A percentile compares a stretch with the other conserved stretches of the same genome.
phyloP scores from a whole-genome alignment of 805 yeast genomes.

The Candida stauntonica region DNA sequence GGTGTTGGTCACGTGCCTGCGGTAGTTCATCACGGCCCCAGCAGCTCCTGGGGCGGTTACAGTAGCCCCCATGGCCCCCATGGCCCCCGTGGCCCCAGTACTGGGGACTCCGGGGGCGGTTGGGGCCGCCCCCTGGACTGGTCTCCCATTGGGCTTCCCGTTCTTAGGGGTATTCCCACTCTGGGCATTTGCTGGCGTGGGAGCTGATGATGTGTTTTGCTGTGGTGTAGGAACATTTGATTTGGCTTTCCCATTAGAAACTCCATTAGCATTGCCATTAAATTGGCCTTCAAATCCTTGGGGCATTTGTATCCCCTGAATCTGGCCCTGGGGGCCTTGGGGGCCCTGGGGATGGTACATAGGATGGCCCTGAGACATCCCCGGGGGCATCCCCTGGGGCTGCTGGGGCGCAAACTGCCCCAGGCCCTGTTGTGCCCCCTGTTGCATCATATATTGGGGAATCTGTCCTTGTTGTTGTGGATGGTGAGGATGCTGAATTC shows the following conservation, averaged over 20 bases:
- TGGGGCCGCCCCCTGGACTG: neutral
- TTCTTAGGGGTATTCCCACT: too few species aligned
- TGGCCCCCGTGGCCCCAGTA: neutral
- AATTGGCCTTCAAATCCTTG: too few species aligned
- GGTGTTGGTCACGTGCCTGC: conserved; percentile 41
- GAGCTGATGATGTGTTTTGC: too few species aligned
- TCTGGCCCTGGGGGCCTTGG: too few species aligned
- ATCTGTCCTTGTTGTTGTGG: conserved; percentile 3
- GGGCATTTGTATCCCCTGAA: too few species aligned
- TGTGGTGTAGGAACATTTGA: too few species aligned
- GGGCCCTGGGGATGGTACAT: too few species aligned
- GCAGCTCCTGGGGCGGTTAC: conserved; percentile 6
- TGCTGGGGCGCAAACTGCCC: too few species aligned
- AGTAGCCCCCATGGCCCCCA: too few species aligned
- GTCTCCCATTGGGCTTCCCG: neutral
- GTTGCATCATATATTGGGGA: neutral
- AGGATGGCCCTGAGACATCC: neutral
- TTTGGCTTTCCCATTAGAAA: too few species aligned
- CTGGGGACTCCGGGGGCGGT: conserved; percentile 21
- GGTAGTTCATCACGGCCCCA: conserved; percentile 22
- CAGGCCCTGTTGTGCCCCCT: neutral
- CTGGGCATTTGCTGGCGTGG: too few species aligned
- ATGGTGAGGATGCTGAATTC: conserved; percentile 2
- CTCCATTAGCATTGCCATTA: too few species aligned
- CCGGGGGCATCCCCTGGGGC: neutral